phyloP scores from a whole-genome alignment of 345 rosid species.

The Excoecaria cochinchinensis region DNA sequence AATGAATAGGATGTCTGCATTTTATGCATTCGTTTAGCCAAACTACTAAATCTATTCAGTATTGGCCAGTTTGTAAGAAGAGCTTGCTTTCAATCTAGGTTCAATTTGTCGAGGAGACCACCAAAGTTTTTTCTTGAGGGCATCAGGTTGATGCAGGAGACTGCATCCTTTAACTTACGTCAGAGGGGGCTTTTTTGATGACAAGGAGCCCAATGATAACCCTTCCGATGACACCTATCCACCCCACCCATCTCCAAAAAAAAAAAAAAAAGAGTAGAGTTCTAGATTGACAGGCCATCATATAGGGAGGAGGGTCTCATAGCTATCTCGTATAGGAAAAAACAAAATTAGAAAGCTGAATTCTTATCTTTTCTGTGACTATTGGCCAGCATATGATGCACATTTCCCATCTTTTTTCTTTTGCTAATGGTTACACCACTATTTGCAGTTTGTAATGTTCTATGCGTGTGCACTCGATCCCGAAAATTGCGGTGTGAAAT shows the following conservation, averaged over 20 bases:
- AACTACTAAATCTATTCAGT: neutral
- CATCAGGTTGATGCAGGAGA: no score
- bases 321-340: neutral
- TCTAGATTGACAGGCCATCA: no score
- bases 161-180: no score
- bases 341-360: neutral
- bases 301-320: neutral
- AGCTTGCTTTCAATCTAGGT: no score
- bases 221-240: no score
- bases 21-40: neutral
- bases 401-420: neutral
- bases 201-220: no score
- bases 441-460: conserved; percentile 83
- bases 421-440: conserved; percentile 10
- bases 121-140: no score
- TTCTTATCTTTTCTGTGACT: neutral
- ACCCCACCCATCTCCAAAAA: no score
- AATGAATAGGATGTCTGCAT: neutral
- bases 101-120: no score
- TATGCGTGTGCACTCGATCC: conserved; percentile 87
- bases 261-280: neutral
- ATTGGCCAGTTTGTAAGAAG: no score
- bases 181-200: no score
- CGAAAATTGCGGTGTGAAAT: conserved; percentile 67
- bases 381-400: neutral